A percentile compares a stretch with the other conserved stretches of the same genome.
Conservation (phyloP, 2,329 filamentous ascomycete species). For the Penicillium sp. region DNA sequence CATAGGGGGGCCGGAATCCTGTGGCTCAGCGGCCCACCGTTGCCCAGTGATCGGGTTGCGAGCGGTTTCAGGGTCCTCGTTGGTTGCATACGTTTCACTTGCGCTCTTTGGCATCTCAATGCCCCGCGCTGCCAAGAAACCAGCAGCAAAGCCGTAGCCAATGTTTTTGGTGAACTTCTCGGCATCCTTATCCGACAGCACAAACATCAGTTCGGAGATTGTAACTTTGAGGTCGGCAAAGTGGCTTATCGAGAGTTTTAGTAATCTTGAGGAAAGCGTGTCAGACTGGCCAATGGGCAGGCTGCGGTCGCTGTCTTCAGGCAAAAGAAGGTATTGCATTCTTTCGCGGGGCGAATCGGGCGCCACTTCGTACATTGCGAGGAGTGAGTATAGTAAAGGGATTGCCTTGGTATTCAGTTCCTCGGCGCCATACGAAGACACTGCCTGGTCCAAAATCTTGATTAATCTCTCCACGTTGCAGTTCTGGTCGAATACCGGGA, state of each 20-base stretch:
- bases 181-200: conserved; percentile 77
- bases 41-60: conserved; percentile 89
- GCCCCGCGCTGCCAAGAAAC: conserved; percentile 81
- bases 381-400: conserved; percentile 70
- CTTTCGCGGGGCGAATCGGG: conserved; percentile 58
- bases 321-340: conserved; percentile 67
- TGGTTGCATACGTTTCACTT: conserved; percentile 51
- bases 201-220: conserved; percentile 77
- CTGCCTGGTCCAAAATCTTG: conserved; percentile 64
- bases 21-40: conserved; percentile 64
- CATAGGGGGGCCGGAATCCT: conserved; percentile 66
- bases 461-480: conserved; percentile 63
- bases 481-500: conserved; percentile 60
- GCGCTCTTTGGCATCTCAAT: conserved; percentile 69
- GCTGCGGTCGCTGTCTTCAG: conserved; percentile 70
- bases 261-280: conserved; percentile 69
- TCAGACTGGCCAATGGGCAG: conserved; percentile 71
- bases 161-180: conserved; percentile 82
- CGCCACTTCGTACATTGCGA: conserved; percentile 66
- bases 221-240: conserved; percentile 68
- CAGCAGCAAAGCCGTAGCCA: conserved; percentile 89
- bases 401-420: conserved; percentile 70
- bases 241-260: conserved; percentile 73
- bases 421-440: conserved; percentile 59
- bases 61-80: conserved; percentile 23